Conservation (phyloP, 179 eudicot species). For the Camellia oleifera region DNA sequence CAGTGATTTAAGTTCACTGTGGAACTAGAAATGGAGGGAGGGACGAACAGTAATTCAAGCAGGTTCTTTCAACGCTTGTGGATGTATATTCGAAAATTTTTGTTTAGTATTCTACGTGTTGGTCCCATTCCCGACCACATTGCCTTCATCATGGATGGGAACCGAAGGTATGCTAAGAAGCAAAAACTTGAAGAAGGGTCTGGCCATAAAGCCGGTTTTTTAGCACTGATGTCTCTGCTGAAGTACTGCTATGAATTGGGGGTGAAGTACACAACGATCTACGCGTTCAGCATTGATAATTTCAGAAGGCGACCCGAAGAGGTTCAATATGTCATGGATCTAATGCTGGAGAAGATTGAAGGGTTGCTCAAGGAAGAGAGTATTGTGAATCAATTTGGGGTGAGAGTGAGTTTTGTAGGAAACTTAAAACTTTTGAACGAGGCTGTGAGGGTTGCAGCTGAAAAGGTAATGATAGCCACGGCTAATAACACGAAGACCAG, state of each 20-base stretch:
- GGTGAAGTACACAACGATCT: slow-evolving; percentile 47
- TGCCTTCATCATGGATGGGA: slow-evolving; percentile 78
- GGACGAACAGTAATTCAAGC: neutral
- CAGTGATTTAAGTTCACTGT: slow-evolving; percentile 6
- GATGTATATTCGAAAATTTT: slow-evolving; percentile 23
- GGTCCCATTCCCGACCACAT: slow-evolving; percentile 71
- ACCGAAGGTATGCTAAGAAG: slow-evolving; percentile 62
- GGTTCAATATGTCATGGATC: slow-evolving; percentile 57
- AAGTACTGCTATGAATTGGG: slow-evolving; percentile 66
- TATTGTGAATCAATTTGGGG: slow-evolving; percentile 45
- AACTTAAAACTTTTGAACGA: slow-evolving; percentile 47
- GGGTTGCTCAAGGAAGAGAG: slow-evolving; percentile 51
- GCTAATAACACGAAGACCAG: slow-evolving; percentile 33
- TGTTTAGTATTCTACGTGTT: slow-evolving; percentile 42
- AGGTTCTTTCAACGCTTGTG: slow-evolving; percentile 25
- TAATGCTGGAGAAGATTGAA: slow-evolving; percentile 65
- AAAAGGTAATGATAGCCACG: slow-evolving; percentile 51
- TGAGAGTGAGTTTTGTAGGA: slow-evolving; percentile 53
- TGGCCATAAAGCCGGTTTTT: slow-evolving; percentile 56
- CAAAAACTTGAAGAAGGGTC: slow-evolving; percentile 38
- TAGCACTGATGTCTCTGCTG: slow-evolving; percentile 48
- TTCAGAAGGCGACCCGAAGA: slow-evolving; percentile 61
- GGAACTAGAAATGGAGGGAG: slow-evolving; percentile 13
- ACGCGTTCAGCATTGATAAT: slow-evolving; percentile 71
- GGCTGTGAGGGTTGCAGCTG: slow-evolving; percentile 39